Evolutionary conservation across 371 early-diverging fungal species (phyloP).

Genomic region (Mortierella sp.): DNA sequence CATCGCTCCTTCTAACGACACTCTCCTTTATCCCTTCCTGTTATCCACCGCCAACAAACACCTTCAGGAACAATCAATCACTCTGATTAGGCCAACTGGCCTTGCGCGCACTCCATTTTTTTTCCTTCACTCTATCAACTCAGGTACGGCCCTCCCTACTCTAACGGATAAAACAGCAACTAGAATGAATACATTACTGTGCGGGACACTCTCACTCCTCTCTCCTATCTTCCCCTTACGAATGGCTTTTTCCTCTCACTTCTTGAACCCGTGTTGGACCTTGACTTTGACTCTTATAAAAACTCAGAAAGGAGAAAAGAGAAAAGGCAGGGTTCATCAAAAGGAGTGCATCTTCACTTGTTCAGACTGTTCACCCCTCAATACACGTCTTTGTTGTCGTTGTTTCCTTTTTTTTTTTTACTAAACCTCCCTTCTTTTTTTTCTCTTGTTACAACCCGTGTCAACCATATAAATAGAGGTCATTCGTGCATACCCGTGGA

Average conservation of each 20-base stretch:
- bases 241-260: background rate
- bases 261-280: background rate
- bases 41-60: too few species aligned
- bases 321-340: background rate
- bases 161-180: background rate
- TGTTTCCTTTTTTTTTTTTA: background rate
- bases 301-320: background rate
- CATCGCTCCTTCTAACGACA: background rate
- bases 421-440: background rate
- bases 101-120: too few species aligned
- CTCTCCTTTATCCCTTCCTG: too few species aligned
- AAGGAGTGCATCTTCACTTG: background rate
- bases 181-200: background rate
- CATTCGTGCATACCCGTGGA: conserved; percentile 2
- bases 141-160: background rate
- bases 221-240: conserved; percentile 10
- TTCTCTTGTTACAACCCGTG: background rate
- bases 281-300: background rate
- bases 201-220: background rate
- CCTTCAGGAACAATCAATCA: too few species aligned
- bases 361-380: too few species aligned
- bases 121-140: background rate
- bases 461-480: conserved; percentile 3
- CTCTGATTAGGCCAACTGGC: too few species aligned
- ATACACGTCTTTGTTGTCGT: background rate